These are phyloP conservation scores for Coleophoma crateriformis DNA, from an alignment of 2,329 filamentous ascomycete species.

Conservation along the genomic window DNA sequence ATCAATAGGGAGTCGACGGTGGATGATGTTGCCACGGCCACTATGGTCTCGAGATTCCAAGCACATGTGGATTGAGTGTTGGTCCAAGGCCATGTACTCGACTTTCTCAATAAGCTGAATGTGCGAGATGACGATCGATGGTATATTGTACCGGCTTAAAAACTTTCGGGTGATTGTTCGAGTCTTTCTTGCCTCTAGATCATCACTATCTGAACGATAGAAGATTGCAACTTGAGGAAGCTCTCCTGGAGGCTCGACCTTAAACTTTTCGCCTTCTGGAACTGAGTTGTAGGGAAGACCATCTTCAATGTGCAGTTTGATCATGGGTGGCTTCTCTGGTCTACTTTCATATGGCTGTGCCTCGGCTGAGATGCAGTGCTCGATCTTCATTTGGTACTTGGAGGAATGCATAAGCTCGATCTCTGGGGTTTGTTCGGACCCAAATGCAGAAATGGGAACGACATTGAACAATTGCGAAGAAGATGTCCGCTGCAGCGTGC, in stretches of 20 bases:
- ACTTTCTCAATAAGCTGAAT: constrained; percentile 31
- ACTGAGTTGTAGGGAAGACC: constrained; percentile 29
- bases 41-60: constrained; percentile 35
- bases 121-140: constrained; percentile 43
- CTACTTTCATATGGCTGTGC: constrained; percentile 24
- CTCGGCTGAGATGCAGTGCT: constrained; percentile 38
- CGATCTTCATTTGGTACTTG: constrained; percentile 44
- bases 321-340: constrained; percentile 31
- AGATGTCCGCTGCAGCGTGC: constrained; percentile 23
- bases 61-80: constrained; percentile 40
- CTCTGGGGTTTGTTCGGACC: constrained; percentile 37
- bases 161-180: constrained; percentile 38
- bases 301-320: constrained; percentile 31
- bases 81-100: constrained; percentile 30
- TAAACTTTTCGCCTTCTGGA: constrained; percentile 27
- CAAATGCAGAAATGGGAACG: constrained; percentile 43
- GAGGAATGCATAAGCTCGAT: constrained; percentile 47
- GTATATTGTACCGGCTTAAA: constrained; percentile 39
- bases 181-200: constrained; percentile 30
- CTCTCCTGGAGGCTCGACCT: constrained; percentile 37
- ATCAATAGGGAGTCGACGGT: constrained; percentile 41
- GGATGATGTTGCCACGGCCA: constrained; percentile 26
- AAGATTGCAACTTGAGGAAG: constrained; percentile 45
- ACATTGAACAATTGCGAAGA: constrained; percentile 44
- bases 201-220: constrained; percentile 39